Percentiles rank a stretch among this genome's conserved stretches.
These are phyloP conservation scores for Candida andamanensis DNA, from an alignment of 805 yeast species.

Conservation along the genomic window DNA sequence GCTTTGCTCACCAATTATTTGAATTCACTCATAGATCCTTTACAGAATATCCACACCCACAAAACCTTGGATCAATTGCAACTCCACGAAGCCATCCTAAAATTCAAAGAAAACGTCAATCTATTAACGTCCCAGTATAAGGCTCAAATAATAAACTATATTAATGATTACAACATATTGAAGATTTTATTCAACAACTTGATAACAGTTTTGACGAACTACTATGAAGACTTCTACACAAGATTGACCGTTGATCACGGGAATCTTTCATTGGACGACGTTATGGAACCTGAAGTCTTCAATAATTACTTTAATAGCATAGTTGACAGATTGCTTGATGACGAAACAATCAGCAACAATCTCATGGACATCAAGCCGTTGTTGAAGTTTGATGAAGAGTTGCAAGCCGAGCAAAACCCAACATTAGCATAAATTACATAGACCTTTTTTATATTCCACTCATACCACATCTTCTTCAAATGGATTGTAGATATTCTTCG, in stretches of 20 bases:
- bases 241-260: slow-evolving; percentile 15
- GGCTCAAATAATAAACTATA: slow-evolving; percentile 46
- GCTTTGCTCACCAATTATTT: slow-evolving; percentile 53
- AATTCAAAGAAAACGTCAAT: slow-evolving; percentile 46
- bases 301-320: slow-evolving; percentile 9
- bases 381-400: slow-evolving; percentile 11
- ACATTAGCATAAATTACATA: too few relatives aligned
- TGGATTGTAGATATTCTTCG: slow-evolving; percentile 83
- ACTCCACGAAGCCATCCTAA: not conserved
- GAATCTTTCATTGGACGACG: slow-evolving; percentile 24
- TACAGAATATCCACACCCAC: not conserved
- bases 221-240: slow-evolving; percentile 19
- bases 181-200: slow-evolving; percentile 26
- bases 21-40: slow-evolving; percentile 44
- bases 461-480: slow-evolving; percentile 57
- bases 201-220: slow-evolving; percentile 41
- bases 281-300: slow-evolving; percentile 24
- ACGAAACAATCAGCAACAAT: slow-evolving; percentile 8
- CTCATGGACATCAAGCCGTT: slow-evolving; percentile 11
- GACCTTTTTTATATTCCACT: too few relatives aligned
- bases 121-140: slow-evolving; percentile 54
- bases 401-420: slow-evolving; percentile 1
- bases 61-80: not conserved
- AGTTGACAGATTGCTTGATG: slow-evolving; percentile 13
- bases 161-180: slow-evolving; percentile 47